These are phyloP conservation scores for Cryphonectria parasitica DNA, from an alignment of 2,329 filamentous ascomycete species.

Conservation along the genomic window DNA sequence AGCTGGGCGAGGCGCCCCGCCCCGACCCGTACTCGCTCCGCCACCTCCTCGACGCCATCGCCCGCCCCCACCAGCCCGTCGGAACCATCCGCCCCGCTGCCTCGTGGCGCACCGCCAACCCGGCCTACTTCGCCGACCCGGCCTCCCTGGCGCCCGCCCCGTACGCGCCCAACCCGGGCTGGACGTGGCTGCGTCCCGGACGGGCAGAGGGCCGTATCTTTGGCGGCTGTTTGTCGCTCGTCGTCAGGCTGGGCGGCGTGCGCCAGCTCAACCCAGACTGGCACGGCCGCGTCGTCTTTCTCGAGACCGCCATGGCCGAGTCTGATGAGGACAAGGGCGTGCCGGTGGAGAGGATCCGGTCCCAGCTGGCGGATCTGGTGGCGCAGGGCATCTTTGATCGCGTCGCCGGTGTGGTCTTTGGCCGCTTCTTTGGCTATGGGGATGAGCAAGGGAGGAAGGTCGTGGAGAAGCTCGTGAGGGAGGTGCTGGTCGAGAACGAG, in stretches of 20 bases:
- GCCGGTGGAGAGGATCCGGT: constrained; percentile 36
- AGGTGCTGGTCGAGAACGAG: constrained; percentile 40
- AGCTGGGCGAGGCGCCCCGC: constrained; percentile 41
- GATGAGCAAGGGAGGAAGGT: constrained; percentile 35
- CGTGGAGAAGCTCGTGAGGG: constrained; percentile 39
- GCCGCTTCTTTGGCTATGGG: constrained; percentile 47
- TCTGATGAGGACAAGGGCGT: constrained; percentile 25
- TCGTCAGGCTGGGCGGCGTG: constrained; percentile 43
- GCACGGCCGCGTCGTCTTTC: constrained; percentile 44
- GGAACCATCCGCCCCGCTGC: constrained; percentile 40
- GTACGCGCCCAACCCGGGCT: constrained; percentile 37
- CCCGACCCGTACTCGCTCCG: not conserved
- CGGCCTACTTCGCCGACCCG: constrained; percentile 33
- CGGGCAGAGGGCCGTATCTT: constrained; percentile 48
- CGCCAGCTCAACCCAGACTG: constrained; percentile 42
- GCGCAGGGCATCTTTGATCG: constrained; percentile 47
- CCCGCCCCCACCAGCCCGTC: constrained; percentile 30
- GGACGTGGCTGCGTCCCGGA: constrained; percentile 44
- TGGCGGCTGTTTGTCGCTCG: constrained; percentile 47
- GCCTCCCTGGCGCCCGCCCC: constrained; percentile 26
- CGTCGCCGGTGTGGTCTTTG: constrained; percentile 46
- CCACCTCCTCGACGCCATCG: constrained; percentile 40
- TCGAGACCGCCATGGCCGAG: constrained; percentile 46
- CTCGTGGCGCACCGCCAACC: constrained; percentile 33
- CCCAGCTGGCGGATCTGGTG: constrained; percentile 46